A percentile compares a stretch with the other conserved stretches of the same genome.
phyloP scores from a whole-genome alignment of 148 eudicot genomes.

The Linanthus parryae region DNA sequence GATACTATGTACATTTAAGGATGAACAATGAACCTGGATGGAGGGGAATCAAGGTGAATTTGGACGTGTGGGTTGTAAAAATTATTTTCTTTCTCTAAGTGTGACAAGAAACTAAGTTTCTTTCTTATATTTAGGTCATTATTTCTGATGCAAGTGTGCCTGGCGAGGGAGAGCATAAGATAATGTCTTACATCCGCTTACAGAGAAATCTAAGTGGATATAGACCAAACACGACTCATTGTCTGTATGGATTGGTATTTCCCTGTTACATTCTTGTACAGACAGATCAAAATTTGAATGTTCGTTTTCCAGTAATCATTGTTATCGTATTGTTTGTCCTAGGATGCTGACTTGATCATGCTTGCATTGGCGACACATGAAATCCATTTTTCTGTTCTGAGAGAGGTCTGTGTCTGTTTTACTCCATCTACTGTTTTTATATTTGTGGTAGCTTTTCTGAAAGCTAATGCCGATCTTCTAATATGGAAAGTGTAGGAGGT shows the following conservation, averaged over 20 bases:
- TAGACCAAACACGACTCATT: constrained; percentile 34
- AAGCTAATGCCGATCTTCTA: not conserved
- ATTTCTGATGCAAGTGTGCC: constrained; percentile 42
- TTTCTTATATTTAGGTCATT: constrained; percentile 19
- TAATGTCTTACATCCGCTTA: constrained; percentile 33
- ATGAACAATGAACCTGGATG: constrained; percentile 31
- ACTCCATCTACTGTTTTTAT: not conserved
- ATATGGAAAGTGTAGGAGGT: constrained; percentile 5
- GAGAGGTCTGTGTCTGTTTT: constrained; percentile 16
- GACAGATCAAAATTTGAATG: not conserved
- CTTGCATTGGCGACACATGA: constrained; percentile 35
- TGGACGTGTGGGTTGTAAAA: not conserved
- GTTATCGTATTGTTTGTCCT: not conserved
- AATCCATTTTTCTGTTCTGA: constrained; percentile 27
- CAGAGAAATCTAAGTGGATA: constrained; percentile 35
- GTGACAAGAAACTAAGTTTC: not conserved
- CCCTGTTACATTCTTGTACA: not conserved
- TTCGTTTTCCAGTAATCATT: not conserved
- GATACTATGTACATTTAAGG: constrained; percentile 24
- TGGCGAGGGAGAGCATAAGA: constrained; percentile 41
- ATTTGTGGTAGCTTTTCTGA: not conserved
- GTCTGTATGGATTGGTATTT: constrained; percentile 31
- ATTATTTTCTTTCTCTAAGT: not conserved
- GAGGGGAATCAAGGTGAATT: constrained; percentile 29
- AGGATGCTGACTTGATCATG: constrained; percentile 45